phyloP scores from a whole-genome alignment of 192 early-diverging fungal genomes.

The Pilobolus umbonatus region DNA sequence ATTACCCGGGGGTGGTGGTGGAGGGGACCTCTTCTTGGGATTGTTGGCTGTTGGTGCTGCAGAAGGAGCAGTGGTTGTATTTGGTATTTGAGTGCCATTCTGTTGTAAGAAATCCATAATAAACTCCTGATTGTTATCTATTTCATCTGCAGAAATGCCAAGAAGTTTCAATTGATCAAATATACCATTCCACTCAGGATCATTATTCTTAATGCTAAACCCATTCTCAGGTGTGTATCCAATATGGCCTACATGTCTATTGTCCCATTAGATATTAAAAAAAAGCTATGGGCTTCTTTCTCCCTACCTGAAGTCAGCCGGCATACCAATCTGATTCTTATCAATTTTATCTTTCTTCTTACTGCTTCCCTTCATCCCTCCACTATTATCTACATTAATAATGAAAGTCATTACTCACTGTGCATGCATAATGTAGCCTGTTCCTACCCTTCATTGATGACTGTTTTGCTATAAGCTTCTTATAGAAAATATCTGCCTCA shows the following conservation, averaged over 20 bases:
- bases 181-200: conserved; percentile 60
- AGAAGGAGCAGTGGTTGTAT: conserved; percentile 18
- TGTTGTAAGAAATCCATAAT: conserved; percentile 61
- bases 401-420: too few relatives aligned
- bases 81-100: conserved; percentile 35
- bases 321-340: conserved; percentile 52
- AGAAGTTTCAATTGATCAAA: conserved; percentile 62
- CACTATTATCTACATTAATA: too few relatives aligned
- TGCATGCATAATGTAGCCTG: too few relatives aligned
- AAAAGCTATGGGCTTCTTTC: not conserved
- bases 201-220: conserved; percentile 60
- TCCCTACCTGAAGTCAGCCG: conserved; percentile 37
- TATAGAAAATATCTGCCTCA: conserved; percentile 61
- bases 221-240: conserved; percentile 54
- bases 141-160: conserved; percentile 58
- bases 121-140: conserved; percentile 60
- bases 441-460: too few relatives aligned
- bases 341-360: conserved; percentile 44
- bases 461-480: conserved; percentile 36
- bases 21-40: not conserved
- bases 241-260: conserved; percentile 56
- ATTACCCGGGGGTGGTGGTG: not conserved
- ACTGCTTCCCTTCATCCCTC: too few relatives aligned
- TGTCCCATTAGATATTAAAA: not conserved
- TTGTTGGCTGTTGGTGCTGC: conserved; percentile 16